A percentile compares a stretch with the other conserved stretches of the same genome.
Conservation (phyloP, 306 rosid species). For the Quercus engelmannii region DNA sequence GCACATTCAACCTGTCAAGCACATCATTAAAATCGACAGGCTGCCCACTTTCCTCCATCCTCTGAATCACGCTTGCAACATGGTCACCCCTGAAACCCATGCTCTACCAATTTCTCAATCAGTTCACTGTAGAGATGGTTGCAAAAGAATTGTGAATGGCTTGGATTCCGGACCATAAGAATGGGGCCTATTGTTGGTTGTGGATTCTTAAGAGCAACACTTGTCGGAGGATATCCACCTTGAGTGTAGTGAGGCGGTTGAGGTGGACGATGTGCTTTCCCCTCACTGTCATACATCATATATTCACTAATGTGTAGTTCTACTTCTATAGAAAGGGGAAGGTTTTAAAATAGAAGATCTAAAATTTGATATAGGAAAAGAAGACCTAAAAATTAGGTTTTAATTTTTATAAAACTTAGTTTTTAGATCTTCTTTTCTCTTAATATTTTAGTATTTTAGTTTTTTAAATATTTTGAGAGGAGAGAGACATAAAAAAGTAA, state of each 20-base stretch:
- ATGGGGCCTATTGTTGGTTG: conserved; percentile 35
- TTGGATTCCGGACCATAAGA: conserved; percentile 56
- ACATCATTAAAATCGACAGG: conserved; percentile 82
- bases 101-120: conserved; percentile 67
- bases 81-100: conserved; percentile 94
- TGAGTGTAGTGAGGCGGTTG: conserved; percentile 67
- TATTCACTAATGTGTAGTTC: conserved; percentile 34
- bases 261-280: conserved; percentile 54
- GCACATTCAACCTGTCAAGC: conserved; percentile 83
- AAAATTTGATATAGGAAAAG: no score
- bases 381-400: no score
- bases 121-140: conserved; percentile 77
- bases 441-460: no score
- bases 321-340: no score
- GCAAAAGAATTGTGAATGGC: conserved; percentile 51
- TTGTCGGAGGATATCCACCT: conserved; percentile 68
- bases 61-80: conserved; percentile 72
- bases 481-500: no score
- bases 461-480: no score
- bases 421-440: no score
- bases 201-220: conserved; percentile 62
- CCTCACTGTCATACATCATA: conserved; percentile 82
- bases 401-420: no score
- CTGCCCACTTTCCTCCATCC: conserved; percentile 95
- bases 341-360: no score